phyloP scores from a whole-genome alignment of 1,284 basidiomycete genomes.

The Boletus semigastroideus region DNA sequence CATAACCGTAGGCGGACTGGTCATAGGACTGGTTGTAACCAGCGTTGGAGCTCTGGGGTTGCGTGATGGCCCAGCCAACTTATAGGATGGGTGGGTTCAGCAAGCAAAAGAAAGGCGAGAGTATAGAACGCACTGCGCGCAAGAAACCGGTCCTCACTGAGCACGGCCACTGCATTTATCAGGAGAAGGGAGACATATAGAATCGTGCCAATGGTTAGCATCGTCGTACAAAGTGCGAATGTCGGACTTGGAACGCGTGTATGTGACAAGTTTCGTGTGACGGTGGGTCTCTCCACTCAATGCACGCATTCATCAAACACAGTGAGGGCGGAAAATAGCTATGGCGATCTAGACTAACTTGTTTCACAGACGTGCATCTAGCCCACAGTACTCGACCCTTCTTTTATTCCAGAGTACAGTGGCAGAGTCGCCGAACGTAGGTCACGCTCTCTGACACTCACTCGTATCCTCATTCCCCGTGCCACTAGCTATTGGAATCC shows the following conservation, averaged over 20 bases:
- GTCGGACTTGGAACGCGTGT: neutral
- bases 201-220: constrained; percentile 60
- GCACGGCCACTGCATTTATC: constrained; percentile 90
- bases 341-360: constrained; percentile 2
- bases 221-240: constrained; percentile 33
- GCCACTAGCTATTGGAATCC: constrained; percentile 48
- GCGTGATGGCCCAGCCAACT: constrained; percentile 93
- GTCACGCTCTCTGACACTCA: constrained; percentile 16
- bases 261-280: constrained; percentile 29
- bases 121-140: constrained; percentile 72
- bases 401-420: constrained; percentile 29
- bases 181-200: constrained; percentile 78
- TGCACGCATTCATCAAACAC: constrained; percentile 34
- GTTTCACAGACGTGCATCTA: constrained; percentile 10
- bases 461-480: constrained; percentile 3
- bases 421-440: constrained; percentile 44
- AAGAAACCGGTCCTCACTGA: constrained; percentile 94
- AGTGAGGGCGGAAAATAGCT: constrained; percentile 13
- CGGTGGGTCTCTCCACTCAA: constrained; percentile 14
- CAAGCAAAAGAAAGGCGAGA: constrained; percentile 1
- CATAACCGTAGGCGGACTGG: constrained; percentile 53
- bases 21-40: constrained; percentile 69
- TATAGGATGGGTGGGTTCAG: constrained; percentile 10
- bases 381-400: constrained; percentile 8
- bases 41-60: constrained; percentile 52